These are phyloP conservation scores for Lotus japonicus DNA, from an alignment of 306 rosid genomes.

Conservation along the genomic window DNA sequence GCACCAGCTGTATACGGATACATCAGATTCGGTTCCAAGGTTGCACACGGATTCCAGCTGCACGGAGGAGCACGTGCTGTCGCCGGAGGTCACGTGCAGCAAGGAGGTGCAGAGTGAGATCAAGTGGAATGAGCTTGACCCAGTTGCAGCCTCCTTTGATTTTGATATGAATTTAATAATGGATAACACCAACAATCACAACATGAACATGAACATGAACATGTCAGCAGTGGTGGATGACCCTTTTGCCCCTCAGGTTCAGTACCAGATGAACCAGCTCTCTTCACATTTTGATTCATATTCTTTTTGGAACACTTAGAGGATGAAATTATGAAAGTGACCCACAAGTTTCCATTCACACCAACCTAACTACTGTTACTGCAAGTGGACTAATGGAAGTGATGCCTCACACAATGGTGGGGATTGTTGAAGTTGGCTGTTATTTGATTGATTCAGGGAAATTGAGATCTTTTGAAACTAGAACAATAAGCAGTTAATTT, in stretches of 20 bases:
- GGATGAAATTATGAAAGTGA: neutral
- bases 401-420: neutral
- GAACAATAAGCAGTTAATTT: neutral
- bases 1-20: constrained; percentile 36
- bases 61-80: constrained; percentile 64
- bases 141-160: constrained; percentile 32
- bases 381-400: constrained; percentile 3
- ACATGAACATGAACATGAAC: neutral
- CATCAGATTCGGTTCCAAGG: constrained; percentile 60
- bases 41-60: constrained; percentile 59
- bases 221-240: constrained; percentile 27
- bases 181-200: constrained; percentile 5
- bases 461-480: constrained; percentile 12
- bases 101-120: constrained; percentile 74
- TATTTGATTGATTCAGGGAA: neutral
- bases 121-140: constrained; percentile 44
- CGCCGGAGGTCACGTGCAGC: constrained; percentile 67
- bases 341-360: neutral
- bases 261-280: constrained; percentile 43
- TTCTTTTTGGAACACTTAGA: neutral
- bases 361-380: neutral
- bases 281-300: constrained; percentile 31
- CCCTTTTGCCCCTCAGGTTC: constrained; percentile 47
- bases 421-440: too few species aligned
- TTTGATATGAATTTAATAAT: constrained; percentile 36